Percentiles rank a stretch among this genome's conserved stretches.
phyloP scores from a whole-genome alignment of 2,329 filamentous ascomycete species.

The Colletotrichum sp. region DNA sequence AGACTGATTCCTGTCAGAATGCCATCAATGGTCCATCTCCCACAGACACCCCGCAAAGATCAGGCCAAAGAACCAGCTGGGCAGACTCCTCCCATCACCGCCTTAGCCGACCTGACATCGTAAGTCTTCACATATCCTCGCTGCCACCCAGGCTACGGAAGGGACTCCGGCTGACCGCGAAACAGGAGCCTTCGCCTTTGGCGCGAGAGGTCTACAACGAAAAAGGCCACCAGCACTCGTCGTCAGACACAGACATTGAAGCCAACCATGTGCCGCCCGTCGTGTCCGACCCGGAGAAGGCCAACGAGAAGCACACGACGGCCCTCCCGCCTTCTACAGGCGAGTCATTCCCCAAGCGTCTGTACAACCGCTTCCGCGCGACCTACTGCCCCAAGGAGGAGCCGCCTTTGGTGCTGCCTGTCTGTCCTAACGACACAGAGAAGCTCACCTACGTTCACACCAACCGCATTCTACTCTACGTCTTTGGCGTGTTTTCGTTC shows the following conservation, averaged over 20 bases:
- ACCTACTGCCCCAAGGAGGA: conserved; percentile 38
- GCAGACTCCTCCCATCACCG: conserved; percentile 7
- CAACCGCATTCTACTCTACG: conserved; percentile 42
- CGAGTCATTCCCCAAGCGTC: conserved; percentile 23
- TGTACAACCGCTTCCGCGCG: conserved; percentile 29
- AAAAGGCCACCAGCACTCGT: conserved; percentile 5
- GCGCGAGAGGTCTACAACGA: conserved; percentile 17
- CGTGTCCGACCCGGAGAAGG: conserved; percentile 12
- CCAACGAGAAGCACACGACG: conserved; percentile 13
- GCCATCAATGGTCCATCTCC: not conserved
- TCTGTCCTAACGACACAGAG: conserved; percentile 41
- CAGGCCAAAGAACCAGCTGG: conserved; percentile 13
- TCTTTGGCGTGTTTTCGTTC: conserved; percentile 44
- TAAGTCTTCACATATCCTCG: not conserved
- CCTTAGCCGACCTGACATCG: conserved; percentile 20
- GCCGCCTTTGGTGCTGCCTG: conserved; percentile 37
- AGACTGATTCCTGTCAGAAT: conserved; percentile 8
- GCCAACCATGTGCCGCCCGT: conserved; percentile 5
- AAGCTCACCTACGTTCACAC: conserved; percentile 43
- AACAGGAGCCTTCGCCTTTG: conserved; percentile 19
- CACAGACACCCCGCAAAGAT: not conserved
- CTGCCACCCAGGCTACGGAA: not conserved
- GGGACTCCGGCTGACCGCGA: not conserved
- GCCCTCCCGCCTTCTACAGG: conserved; percentile 6
- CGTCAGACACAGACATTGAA: conserved; percentile 15